Percentiles rank a stretch among this genome's conserved stretches.
These are phyloP conservation scores for Coleophoma cylindrospora DNA, from an alignment of 2,329 filamentous ascomycete genomes.

Conservation along the genomic window DNA sequence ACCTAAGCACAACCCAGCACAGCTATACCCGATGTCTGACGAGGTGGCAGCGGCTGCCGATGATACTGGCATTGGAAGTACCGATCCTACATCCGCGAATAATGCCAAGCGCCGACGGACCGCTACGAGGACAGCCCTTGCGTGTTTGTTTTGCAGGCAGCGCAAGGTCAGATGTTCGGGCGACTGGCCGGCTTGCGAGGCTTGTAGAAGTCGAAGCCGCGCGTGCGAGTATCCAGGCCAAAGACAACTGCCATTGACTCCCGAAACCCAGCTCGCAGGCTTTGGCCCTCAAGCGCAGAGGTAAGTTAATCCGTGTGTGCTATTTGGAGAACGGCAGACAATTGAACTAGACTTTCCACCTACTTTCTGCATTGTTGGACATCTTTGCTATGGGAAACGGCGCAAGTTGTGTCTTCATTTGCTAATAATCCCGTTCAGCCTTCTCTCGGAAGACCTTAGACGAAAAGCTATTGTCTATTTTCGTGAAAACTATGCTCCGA, in stretches of 20 bases:
- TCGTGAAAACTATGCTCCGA: conserved; percentile 1
- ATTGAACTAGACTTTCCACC: too few relatives aligned
- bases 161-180: conserved; percentile 1
- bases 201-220: neutral
- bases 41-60: neutral
- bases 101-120: neutral
- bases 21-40: neutral
- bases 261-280: neutral
- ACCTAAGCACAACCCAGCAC: too few relatives aligned
- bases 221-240: conserved; percentile 1
- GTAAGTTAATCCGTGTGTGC: neutral
- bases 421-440: neutral
- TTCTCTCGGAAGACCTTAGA: neutral
- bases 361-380: too few relatives aligned
- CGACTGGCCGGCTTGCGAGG: conserved; percentile 1
- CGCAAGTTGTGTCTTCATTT: neutral
- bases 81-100: neutral
- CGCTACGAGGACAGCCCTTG: neutral
- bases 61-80: neutral
- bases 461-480: neutral
- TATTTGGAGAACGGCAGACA: too few relatives aligned
- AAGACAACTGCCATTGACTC: neutral
- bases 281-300: neutral
- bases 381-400: neutral
- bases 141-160: conserved; percentile 1